Percentiles rank a stretch among this genome's conserved stretches.
These are phyloP conservation scores for Debaryomyces castellii DNA, from an alignment of 805 yeast genomes.

Conservation along the genomic window DNA sequence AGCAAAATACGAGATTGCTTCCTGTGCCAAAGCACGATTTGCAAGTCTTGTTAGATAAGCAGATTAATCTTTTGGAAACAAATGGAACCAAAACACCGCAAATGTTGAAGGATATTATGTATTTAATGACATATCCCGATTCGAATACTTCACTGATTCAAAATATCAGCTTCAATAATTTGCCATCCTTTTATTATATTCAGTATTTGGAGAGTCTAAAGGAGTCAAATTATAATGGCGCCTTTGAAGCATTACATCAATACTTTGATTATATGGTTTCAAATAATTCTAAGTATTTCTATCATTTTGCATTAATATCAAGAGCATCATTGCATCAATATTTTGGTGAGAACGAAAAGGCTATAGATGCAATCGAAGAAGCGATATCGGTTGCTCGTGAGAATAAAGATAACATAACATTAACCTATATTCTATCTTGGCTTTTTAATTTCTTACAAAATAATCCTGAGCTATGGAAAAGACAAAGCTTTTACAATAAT, in stretches of 20 bases:
- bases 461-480: constrained; percentile 55
- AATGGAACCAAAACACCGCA: constrained; percentile 52
- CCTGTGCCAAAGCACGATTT: constrained; percentile 54
- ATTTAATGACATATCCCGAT: constrained; percentile 44
- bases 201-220: constrained; percentile 59
- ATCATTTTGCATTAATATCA: constrained; percentile 75
- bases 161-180: constrained; percentile 25
- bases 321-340: constrained; percentile 70
- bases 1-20: constrained; percentile 15
- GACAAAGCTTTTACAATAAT: constrained; percentile 44
- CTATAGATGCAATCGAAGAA: constrained; percentile 78
- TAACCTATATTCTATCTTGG: constrained; percentile 74
- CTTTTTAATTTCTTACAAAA: constrained; percentile 66
- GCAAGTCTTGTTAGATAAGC: constrained; percentile 49
- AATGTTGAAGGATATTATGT: constrained; percentile 40
- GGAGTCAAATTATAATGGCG: constrained; percentile 60
- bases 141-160: constrained; percentile 39
- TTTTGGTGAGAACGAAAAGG: constrained; percentile 65
- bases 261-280: constrained; percentile 80
- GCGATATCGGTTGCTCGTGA: constrained; percentile 88
- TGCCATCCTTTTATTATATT: constrained; percentile 51
- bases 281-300: constrained; percentile 58
- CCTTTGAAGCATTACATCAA: constrained; percentile 49
- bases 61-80: constrained; percentile 51
- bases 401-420: constrained; percentile 69